Conservation (phyloP, 1,284 basidiomycete species). For the Apiotrichum siamense region DNA sequence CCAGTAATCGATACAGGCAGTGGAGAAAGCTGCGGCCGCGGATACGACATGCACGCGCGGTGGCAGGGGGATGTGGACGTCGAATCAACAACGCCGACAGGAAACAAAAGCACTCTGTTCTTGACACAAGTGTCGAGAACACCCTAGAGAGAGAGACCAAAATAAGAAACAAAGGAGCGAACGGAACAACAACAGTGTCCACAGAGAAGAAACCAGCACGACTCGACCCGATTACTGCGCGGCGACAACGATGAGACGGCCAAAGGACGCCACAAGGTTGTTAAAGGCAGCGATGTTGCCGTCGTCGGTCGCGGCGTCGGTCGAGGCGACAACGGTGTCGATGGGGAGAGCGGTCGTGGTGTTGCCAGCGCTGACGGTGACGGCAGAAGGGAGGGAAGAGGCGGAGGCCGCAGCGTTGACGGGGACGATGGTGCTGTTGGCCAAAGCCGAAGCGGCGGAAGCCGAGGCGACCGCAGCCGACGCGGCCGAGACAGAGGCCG, state of each 20-base stretch:
- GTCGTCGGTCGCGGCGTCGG: slow-evolving; percentile 5
- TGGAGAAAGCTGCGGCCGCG: too few relatives aligned
- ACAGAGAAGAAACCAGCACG: neutral
- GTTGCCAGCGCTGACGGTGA: slow-evolving; percentile 4
- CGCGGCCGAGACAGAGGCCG: neutral
- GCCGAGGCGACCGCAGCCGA: neutral
- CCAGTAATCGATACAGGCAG: slow-evolving; percentile 8
- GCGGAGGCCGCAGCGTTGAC: neutral
- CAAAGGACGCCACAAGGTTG: slow-evolving; percentile 33
- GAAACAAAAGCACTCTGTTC: neutral
- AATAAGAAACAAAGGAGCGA: neutral
- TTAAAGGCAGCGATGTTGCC: slow-evolving; percentile 34
- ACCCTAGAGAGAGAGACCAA: neutral
- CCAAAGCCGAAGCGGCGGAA: neutral
- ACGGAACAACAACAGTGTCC: neutral
- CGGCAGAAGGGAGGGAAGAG: slow-evolving; percentile 1
- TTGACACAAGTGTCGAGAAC: neutral
- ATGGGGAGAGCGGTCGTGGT: slow-evolving; percentile 4
- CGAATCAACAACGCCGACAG: too few relatives aligned
- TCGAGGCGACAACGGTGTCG: neutral
- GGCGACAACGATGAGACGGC: slow-evolving; percentile 36
- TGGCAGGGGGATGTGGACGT: too few relatives aligned
- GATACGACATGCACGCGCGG: too few relatives aligned
- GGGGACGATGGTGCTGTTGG: neutral
- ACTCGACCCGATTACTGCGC: slow-evolving; percentile 8